phyloP scores from a whole-genome alignment of 306 rosid species.

The Cyamopsis tetragonoloba region DNA sequence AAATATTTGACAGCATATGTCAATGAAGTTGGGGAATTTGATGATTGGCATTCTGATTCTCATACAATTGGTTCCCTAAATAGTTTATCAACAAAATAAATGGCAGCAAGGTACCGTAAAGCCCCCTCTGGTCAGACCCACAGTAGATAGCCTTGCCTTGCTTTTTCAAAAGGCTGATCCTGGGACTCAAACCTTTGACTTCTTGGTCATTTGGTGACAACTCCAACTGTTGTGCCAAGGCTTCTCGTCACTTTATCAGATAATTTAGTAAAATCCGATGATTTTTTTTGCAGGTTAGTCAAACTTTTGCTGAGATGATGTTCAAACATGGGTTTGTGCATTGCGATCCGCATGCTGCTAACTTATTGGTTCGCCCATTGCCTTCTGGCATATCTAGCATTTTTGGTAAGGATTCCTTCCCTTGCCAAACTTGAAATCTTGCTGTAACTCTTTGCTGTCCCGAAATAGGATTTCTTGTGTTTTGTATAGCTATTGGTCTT shows the following conservation, averaged over 20 bases:
- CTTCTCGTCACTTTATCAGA: neutral
- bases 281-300: slow-evolving; percentile 66
- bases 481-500: neutral
- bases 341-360: slow-evolving; percentile 97
- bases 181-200: slow-evolving; percentile 1
- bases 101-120: neutral
- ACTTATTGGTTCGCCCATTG: slow-evolving; percentile 81
- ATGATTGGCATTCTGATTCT: slow-evolving; percentile 1
- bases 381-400: slow-evolving; percentile 62
- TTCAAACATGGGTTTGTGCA: slow-evolving; percentile 98
- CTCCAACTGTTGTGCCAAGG: neutral
- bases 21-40: neutral
- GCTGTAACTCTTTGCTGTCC: neutral
- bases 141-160: neutral
- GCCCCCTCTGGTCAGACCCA: neutral
- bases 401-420: slow-evolving; percentile 49
- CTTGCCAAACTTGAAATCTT: slow-evolving; percentile 6
- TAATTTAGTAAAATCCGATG: slow-evolving; percentile 16
- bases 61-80: neutral
- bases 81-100: slow-evolving; percentile 10
- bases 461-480: neutral
- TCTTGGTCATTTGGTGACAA: neutral
- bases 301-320: slow-evolving; percentile 97
- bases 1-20: slow-evolving; percentile 12
- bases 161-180: slow-evolving; percentile 7